A percentile compares a stretch with the other conserved stretches of the same genome.
phyloP scores from a whole-genome alignment of 495 filamentous ascomycete genomes.

The Viridothelium virens region DNA sequence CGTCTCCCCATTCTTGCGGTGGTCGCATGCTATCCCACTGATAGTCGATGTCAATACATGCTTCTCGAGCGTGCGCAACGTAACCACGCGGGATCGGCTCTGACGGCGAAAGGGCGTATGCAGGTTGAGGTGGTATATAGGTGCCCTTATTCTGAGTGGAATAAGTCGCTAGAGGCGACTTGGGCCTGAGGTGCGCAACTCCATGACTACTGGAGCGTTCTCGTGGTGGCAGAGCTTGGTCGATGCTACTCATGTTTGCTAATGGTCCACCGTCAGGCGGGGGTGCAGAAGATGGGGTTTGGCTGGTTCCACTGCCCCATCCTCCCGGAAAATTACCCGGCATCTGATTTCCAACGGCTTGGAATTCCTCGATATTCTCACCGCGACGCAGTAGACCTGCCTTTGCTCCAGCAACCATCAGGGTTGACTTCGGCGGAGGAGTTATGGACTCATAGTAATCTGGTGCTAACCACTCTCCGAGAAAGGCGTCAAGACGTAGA shows the following conservation, averaged over 20 bases:
- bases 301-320: slow-evolving; percentile 38
- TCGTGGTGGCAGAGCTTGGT: slow-evolving; percentile 34
- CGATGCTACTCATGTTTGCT: slow-evolving; percentile 25
- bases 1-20: slow-evolving; percentile 71
- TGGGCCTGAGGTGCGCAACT: background rate
- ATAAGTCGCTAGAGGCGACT: slow-evolving; percentile 3
- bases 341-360: slow-evolving; percentile 29
- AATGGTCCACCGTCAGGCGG: slow-evolving; percentile 26
- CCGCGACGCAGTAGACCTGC: slow-evolving; percentile 68
- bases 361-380: slow-evolving; percentile 47
- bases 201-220: slow-evolving; percentile 40
- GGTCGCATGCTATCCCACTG: slow-evolving; percentile 88
- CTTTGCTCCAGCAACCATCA: slow-evolving; percentile 83
- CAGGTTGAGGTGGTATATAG: slow-evolving; percentile 70
- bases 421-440: slow-evolving; percentile 72
- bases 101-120: slow-evolving; percentile 71
- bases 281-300: slow-evolving; percentile 22
- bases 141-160: background rate
- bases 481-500: slow-evolving; percentile 79
- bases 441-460: slow-evolving; percentile 90
- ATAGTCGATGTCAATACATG: slow-evolving; percentile 77
- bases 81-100: slow-evolving; percentile 81
- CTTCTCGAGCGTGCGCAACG: slow-evolving; percentile 84
- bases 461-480: slow-evolving; percentile 91
- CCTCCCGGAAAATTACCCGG: slow-evolving; percentile 54